Evolutionary conservation across 2,329 filamentous ascomycete genomes (phyloP), one percentile per base, ranked within the genome.

Genomic region (Phaeomoniella chlamydospora): DNA sequence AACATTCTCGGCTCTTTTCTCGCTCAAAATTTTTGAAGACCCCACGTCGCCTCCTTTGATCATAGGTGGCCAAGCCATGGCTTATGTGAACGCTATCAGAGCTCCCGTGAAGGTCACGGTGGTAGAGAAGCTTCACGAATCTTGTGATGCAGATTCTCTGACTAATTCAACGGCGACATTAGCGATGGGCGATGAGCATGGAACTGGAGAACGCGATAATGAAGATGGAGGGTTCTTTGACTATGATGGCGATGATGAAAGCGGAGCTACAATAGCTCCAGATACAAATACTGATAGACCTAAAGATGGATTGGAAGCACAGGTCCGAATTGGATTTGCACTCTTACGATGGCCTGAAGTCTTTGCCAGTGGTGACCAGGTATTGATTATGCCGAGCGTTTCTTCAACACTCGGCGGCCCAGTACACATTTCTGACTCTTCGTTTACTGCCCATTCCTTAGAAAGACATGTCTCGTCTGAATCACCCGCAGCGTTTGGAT

Each of bases 41-140:
- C 38, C 49, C 4, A 45, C 52, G 17, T 59, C 57, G 3, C 58
- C 78, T 0, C 70, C 69, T 15, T 63, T 70, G 1, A 63, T 94
- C 4, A 45, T 65, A 3, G 61, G 62, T 15, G 58, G 61, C 2
- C 58, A 62, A 38, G 67, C 70, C 0, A 86, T 92, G 18, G 72
- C 88, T 1, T 96, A 94, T 50, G 74, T 87, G 29, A 85, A 84
- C 13, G 94, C 86, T 50, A 77, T 96, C 11, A 72, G 88, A 5
- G 80, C 86, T 1, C 75, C 81, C 0, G 87, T 85, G 1, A 77
- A 80, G 40, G 73, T 96, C 1, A 53, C 80, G 16, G 14, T 13
- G 17, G 4, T 17, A 6, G 16, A 17, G 32, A 18, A 18, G 6
- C 9, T 6, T 9, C 14, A 18, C 15, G 49, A 45, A 15, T 43